Conservation (phyloP, 306 rosid species). For the Hylodesmum podocarpum region DNA sequence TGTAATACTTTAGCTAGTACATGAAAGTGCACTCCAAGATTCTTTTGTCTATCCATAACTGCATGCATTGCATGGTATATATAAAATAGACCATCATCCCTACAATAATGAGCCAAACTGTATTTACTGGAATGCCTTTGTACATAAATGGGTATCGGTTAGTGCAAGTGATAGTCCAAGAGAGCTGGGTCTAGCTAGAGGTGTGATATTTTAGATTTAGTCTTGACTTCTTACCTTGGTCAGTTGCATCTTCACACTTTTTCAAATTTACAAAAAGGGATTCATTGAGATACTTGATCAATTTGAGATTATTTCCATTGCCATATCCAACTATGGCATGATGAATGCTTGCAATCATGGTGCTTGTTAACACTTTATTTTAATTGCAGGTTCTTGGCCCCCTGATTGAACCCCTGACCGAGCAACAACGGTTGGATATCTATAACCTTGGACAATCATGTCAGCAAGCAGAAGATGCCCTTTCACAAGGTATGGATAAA, state of each 20-base stretch:
- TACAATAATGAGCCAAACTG: neutral
- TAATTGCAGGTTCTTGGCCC: conserved; percentile 78
- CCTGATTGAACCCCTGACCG: conserved; percentile 66
- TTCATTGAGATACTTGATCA: neutral
- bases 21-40: neutral
- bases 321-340: neutral
- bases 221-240: neutral
- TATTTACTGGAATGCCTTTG: neutral
- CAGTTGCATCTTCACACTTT: neutral
- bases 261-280: neutral
- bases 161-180: neutral
- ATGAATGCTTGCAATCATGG: neutral
- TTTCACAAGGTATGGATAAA: conserved; percentile 90
- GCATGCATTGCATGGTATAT: neutral
- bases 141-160: neutral
- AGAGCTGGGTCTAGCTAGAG: neutral
- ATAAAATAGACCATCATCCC: neutral
- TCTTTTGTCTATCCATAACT: neutral
- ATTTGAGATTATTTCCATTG: neutral
- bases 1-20: neutral
- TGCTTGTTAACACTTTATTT: neutral
- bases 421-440: conserved; percentile 61
- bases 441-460: conserved; percentile 77
- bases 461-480: conserved; percentile 97
- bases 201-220: neutral